These are phyloP conservation scores for Microstegium vimineum DNA, from an alignment of 176 grass and related monocot genomes.

Conservation along the genomic window DNA sequence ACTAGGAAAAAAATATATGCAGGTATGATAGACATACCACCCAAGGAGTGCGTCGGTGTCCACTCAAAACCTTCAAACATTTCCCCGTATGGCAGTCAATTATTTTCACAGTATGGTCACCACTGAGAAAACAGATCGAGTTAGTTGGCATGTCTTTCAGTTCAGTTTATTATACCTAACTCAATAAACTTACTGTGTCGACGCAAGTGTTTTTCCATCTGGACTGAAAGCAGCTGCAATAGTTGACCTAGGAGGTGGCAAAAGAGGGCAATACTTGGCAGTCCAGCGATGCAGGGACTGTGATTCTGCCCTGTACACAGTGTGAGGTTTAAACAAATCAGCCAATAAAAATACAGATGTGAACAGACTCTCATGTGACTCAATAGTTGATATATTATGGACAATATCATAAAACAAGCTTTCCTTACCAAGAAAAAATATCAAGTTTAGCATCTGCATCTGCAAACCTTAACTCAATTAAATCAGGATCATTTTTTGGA, in stretches of 20 bases:
- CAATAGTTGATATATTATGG: neutral
- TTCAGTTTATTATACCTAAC: too few relatives aligned
- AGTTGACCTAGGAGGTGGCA: too few relatives aligned
- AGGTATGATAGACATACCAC: slow-evolving; percentile 63
- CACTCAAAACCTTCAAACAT: slow-evolving; percentile 87
- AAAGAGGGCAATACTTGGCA: slow-evolving; percentile 90
- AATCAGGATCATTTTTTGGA: slow-evolving; percentile 31
- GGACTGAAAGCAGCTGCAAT: too few relatives aligned
- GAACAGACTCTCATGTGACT: neutral
- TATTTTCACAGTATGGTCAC: slow-evolving; percentile 99
- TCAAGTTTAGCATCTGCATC: slow-evolving; percentile 66
- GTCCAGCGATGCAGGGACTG: slow-evolving; percentile 71
- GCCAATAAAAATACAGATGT: neutral
- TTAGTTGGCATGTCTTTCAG: slow-evolving; percentile 25
- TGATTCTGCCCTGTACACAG: slow-evolving; percentile 77
- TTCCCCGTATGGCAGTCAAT: slow-evolving; percentile 92
- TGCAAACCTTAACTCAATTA: slow-evolving; percentile 41
- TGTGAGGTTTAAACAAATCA: slow-evolving; percentile 12
- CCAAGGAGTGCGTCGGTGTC: slow-evolving; percentile 97
- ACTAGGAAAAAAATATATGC: neutral
- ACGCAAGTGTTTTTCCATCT: too few relatives aligned
- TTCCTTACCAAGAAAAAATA: slow-evolving; percentile 80
- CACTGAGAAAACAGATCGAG: slow-evolving; percentile 53
- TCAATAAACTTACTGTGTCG: too few relatives aligned
- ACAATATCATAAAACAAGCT: slow-evolving; percentile 17